These are phyloP conservation scores for Stereum hirsutum DNA, from an alignment of 1,284 basidiomycete genomes.

Conservation along the genomic window DNA sequence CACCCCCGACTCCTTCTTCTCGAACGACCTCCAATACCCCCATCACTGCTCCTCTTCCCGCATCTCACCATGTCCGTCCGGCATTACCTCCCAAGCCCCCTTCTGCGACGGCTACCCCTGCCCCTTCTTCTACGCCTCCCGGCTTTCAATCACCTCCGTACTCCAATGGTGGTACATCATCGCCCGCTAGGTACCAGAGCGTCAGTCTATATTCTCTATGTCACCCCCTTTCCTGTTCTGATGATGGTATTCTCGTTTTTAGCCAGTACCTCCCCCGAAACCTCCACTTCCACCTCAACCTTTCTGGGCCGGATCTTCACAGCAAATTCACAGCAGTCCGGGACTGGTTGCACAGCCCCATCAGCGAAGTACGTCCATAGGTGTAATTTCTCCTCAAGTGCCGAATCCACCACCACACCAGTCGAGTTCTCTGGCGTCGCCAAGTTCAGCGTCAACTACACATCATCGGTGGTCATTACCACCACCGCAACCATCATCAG, in stretches of 20 bases:
- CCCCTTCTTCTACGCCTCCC: constrained; percentile 3
- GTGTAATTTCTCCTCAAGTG: no score
- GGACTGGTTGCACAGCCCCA: no score
- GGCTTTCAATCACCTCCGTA: neutral
- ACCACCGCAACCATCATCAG: no score
- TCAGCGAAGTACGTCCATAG: no score
- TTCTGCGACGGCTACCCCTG: constrained; percentile 2
- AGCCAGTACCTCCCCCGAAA: constrained; percentile 8
- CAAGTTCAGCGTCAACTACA: no score
- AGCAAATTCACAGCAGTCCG: constrained; percentile 9
- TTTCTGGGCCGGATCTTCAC: constrained; percentile 4
- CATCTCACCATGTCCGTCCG: constrained; percentile 9
- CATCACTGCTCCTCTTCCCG: constrained; percentile 17
- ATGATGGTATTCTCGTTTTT: neutral
- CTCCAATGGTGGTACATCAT: neutral
- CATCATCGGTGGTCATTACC: no score
- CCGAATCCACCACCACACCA: no score
- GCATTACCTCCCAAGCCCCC: constrained; percentile 6
- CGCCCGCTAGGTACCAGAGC: neutral
- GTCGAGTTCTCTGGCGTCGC: no score
- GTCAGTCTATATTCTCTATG: neutral
- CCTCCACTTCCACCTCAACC: constrained; percentile 9
- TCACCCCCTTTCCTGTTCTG: constrained; percentile 3
- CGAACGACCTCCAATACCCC: constrained; percentile 4
- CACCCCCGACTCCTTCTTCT: constrained; percentile 8